A percentile compares a stretch with the other conserved stretches of the same genome.
Evolutionary conservation across 805 yeast genomes (phyloP).

Genomic region (Nakazawaea siamensis): DNA sequence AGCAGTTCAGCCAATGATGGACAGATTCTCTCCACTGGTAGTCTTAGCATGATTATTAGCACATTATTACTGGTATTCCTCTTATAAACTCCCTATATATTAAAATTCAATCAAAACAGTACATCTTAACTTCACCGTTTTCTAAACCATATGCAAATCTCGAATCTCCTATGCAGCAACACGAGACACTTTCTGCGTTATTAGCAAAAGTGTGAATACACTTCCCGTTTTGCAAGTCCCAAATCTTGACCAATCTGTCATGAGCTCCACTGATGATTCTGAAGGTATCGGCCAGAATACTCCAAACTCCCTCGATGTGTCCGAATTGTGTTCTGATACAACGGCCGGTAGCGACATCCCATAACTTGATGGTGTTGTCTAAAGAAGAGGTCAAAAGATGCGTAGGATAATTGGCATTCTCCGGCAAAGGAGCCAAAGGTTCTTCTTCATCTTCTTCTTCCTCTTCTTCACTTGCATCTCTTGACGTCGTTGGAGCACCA

Average conservation of each 20-base stretch:
- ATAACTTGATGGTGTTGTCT: conserved; percentile 86
- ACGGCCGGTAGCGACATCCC: conserved; percentile 83
- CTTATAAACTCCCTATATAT: background rate
- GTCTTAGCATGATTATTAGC: no score
- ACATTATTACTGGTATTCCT: background rate
- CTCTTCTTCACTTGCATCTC: conserved; percentile 12
- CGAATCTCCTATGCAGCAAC: conserved; percentile 85
- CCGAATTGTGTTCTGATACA: conserved; percentile 95
- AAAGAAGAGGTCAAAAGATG: conserved; percentile 81
- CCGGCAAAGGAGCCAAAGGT: conserved; percentile 7
- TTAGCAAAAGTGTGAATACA: conserved; percentile 91
- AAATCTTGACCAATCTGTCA: conserved; percentile 79
- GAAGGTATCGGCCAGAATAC: conserved; percentile 91
- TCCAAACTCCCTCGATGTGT: conserved; percentile 98
- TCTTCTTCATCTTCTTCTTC: conserved; percentile 5
- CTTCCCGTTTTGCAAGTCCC: conserved; percentile 94
- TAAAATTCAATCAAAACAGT: conserved; percentile 50
- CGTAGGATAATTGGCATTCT: conserved; percentile 50
- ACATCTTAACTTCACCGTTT: conserved; percentile 78
- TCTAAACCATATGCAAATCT: conserved; percentile 88
- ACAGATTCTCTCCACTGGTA: no score
- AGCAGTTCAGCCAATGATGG: no score
- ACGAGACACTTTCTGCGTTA: conserved; percentile 46
- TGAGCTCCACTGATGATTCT: conserved; percentile 93
- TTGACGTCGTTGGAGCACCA: conserved; percentile 11